Evolutionary conservation across 371 early-diverging fungal species (phyloP), one percentile per base, ranked within the genome.

Genomic region (Thermomucor indicae-seudaticae): DNA sequence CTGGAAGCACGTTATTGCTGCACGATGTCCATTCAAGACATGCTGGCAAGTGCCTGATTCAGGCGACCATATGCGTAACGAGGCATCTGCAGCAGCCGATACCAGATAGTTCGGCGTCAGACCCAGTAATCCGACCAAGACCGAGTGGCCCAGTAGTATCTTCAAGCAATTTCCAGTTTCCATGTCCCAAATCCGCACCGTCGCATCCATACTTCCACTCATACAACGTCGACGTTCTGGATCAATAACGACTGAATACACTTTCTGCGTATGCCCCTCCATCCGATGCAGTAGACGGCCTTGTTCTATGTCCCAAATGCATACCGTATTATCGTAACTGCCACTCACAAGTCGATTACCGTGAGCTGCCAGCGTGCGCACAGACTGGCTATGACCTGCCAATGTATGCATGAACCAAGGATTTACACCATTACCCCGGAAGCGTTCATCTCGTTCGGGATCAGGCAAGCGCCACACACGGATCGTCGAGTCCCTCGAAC

Each of bases 141-240:
- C 87, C 6, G 89, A 79, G 66, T 97, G 98, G 0, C 99, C 97
- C 81, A 75, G 19, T 20, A 73, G 47, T 10, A 82, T 79, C 43
- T 84, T 80, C 44, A 95, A 65, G 42, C 84, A 84, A 1, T 71
- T 69, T n/a, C 97, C 97, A 12, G 89, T 86, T 32, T 79, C 80
- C 22, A 92, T 75, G 58, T 89, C 86, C 99, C 99, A 99, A 25
- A 99, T 90, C 25, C 90, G 80, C n/a, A 97, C 95, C 27, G 86
- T 84, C 0, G 95, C 86, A 72, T 99, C 99, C 88, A 98, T 90
- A 57, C 94, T 92, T 34, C 99, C 99, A 53, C 91, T 90, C 56
- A 95, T 89, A 40, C 96, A 89, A 47, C 88, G 83, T 28, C 82
- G 69, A 24, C 90, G 74, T 53, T 91, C n/a, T 7, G 83, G 82